Evolutionary conservation across 805 yeast genomes (phyloP).

Genomic region (Sungouiozyma intestinalis): DNA sequence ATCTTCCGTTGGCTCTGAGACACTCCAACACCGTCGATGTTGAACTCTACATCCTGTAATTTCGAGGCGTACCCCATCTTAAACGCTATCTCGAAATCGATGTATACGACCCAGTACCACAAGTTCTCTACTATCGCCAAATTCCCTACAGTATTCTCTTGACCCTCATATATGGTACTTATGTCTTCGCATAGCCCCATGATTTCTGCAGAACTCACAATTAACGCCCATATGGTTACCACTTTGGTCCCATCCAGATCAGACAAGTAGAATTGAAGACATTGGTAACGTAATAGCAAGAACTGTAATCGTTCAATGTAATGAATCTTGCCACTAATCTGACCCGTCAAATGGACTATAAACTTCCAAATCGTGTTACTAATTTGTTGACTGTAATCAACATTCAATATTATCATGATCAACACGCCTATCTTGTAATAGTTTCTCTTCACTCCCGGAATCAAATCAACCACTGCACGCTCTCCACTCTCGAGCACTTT

Average conservation of each 20-base stretch:
- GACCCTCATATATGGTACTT: constrained; percentile 7
- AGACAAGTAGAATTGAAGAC: constrained; percentile 1
- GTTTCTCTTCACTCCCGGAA: constrained; percentile 13
- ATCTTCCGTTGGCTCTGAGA: constrained; percentile 5
- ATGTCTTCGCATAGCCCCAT: constrained; percentile 21
- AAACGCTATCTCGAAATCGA: constrained; percentile 18
- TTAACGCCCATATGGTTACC: constrained; percentile 6
- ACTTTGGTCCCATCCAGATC: constrained; percentile 22
- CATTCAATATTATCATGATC: constrained; percentile 13
- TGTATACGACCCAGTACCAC: constrained; percentile 20
- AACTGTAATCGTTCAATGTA: constrained; percentile 24
- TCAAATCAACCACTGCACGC: constrained; percentile 5
- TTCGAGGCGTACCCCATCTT: constrained; percentile 18
- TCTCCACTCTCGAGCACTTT: constrained; percentile 4
- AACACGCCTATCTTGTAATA: constrained; percentile 23
- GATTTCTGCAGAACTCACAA: constrained; percentile 11
- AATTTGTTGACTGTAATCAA: constrained; percentile 6
- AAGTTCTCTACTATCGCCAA: constrained; percentile 14
- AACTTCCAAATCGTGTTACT: constrained; percentile 17
- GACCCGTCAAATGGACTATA: constrained; percentile 18
- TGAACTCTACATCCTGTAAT: constrained; percentile 5
- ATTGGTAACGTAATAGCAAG: constrained; percentile 13
- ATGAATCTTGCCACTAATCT: constrained; percentile 18
- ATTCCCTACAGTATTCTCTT: constrained; percentile 14
- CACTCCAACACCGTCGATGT: constrained; percentile 3